Conservation (phyloP, 2,329 filamentous ascomycete genomes). For the Fusarium pseudonygamai region DNA sequence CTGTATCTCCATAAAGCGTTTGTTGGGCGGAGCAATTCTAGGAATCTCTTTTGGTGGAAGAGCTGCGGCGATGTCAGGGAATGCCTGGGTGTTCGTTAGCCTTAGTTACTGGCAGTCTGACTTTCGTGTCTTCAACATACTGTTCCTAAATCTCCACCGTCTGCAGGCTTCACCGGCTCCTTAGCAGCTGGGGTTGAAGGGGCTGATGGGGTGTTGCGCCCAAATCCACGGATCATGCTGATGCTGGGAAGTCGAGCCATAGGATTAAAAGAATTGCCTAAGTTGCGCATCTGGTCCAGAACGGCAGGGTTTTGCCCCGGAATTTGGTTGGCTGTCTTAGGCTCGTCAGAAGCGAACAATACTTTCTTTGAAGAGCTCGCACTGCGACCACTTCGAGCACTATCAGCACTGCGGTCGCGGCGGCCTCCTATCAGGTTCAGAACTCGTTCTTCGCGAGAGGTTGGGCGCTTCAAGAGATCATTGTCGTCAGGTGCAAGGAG, state of each 20-base stretch:
- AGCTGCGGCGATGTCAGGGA: conserved; percentile 66
- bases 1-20: conserved; percentile 77
- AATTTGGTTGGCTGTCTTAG: conserved; percentile 32
- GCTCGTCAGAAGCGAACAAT: conserved; percentile 56
- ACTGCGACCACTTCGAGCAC: conserved; percentile 71
- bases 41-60: conserved; percentile 64
- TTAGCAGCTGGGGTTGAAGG: conserved; percentile 51
- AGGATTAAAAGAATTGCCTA: conserved; percentile 84
- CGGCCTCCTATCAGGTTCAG: conserved; percentile 77
- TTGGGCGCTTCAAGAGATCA: conserved; percentile 44
- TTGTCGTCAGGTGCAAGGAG: conserved; percentile 55
- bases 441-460: conserved; percentile 68
- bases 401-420: conserved; percentile 82
- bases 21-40: conserved; percentile 72
- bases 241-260: conserved; percentile 81
- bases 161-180: conserved; percentile 52
- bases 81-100: conserved; percentile 56
- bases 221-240: conserved; percentile 78
- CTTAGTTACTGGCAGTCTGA: neutral
- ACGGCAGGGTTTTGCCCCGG: conserved; percentile 61
- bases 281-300: conserved; percentile 82
- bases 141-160: conserved; percentile 66
- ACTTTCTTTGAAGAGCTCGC: conserved; percentile 68
- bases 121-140: conserved; percentile 52
- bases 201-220: conserved; percentile 59